Evolutionary conservation across 208 protist genomes (phyloP).

Genomic region (Acanthamoeba lenticulata): DNA sequence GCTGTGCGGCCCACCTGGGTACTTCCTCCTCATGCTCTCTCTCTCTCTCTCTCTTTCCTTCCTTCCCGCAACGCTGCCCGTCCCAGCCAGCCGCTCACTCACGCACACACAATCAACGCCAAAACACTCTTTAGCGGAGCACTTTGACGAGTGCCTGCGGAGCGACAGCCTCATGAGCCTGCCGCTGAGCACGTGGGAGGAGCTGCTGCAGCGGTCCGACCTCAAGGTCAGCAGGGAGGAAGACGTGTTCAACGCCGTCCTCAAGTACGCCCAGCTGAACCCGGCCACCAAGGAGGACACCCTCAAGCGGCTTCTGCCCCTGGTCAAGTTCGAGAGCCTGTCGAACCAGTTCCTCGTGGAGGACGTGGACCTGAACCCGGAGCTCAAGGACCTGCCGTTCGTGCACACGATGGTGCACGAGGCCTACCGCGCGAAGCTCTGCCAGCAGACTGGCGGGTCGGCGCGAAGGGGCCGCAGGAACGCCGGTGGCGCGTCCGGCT

Average conservation of each 20-base stretch:
- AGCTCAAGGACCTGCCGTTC: background rate
- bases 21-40: background rate
- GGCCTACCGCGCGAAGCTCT: conserved; percentile 54
- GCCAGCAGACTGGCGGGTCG: background rate
- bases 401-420: conserved; percentile 15
- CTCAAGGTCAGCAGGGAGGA: background rate
- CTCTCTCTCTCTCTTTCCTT: no score
- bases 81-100: no score
- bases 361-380: conserved; percentile 16
- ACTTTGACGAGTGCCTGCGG: background rate
- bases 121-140: background rate
- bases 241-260: conserved; percentile 40
- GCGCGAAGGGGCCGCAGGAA: background rate
- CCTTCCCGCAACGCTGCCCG: no score
- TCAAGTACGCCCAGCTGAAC: background rate
- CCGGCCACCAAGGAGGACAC: background rate
- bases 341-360: conserved; percentile 39
- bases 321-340: background rate
- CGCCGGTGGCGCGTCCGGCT: background rate
- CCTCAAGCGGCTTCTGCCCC: background rate
- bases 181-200: background rate
- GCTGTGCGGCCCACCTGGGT: conserved; percentile 24
- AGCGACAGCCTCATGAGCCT: background rate
- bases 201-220: conserved; percentile 25
- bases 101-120: background rate